These are phyloP conservation scores for Beauveria australis DNA, from an alignment of 2,329 filamentous ascomycete genomes.

Conservation along the genomic window DNA sequence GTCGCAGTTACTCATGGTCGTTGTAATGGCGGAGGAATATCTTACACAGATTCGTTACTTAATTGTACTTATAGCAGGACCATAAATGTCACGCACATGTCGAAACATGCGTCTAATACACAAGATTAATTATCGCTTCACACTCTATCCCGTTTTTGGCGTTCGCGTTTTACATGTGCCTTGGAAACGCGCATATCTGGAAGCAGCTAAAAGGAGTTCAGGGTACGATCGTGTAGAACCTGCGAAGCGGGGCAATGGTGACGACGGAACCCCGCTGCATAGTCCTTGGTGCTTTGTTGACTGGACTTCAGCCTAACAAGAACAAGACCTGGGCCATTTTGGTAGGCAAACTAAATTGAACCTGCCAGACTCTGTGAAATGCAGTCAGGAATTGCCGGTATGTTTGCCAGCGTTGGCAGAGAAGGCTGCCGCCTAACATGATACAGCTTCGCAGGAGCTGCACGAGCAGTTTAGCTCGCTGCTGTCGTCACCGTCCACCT, in stretches of 20 bases:
- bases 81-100: not conserved
- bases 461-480: slow-evolving; percentile 63
- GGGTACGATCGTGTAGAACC: not conserved
- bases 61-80: slow-evolving; percentile 8
- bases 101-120: slow-evolving; percentile 1
- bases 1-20: slow-evolving; percentile 6
- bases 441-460: slow-evolving; percentile 66
- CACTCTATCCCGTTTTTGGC: not conserved
- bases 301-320: not conserved
- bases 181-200: no score
- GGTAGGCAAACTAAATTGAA: not conserved
- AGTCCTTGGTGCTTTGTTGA: not conserved
- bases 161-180: not conserved
- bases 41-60: slow-evolving; percentile 10
- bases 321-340: not conserved
- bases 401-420: not conserved
- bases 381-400: slow-evolving; percentile 75
- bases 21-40: slow-evolving; percentile 5
- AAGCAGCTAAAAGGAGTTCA: not conserved
- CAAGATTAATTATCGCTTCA: not conserved
- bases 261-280: slow-evolving; percentile 1
- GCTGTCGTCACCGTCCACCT: slow-evolving; percentile 51
- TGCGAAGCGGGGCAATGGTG: slow-evolving; percentile 6
- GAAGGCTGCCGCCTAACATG: not conserved
- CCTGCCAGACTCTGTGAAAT: slow-evolving; percentile 32